These are phyloP conservation scores for Baeospora myosura DNA, from an alignment of 1,284 basidiomycete genomes.

Conservation along the genomic window DNA sequence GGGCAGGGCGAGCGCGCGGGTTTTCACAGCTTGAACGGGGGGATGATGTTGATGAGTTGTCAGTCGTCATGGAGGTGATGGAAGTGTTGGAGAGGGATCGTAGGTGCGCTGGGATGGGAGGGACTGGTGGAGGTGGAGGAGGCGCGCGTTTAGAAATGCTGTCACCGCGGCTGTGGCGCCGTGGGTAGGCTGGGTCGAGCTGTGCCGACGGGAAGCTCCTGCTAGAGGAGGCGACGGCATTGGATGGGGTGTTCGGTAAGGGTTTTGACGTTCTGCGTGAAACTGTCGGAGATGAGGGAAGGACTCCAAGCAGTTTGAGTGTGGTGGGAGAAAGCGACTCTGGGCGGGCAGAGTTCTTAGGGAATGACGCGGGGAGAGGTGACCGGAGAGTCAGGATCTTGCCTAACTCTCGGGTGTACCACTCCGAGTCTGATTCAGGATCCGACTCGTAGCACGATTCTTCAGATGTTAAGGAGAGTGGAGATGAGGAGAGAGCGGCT, in stretches of 20 bases:
- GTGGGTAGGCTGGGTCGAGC: slow-evolving; percentile 19
- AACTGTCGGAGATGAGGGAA: slow-evolving; percentile 4
- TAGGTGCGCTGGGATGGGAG: slow-evolving; percentile 18
- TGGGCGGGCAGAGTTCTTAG: slow-evolving; percentile 22
- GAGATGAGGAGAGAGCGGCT: neutral
- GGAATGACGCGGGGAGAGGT: slow-evolving; percentile 18
- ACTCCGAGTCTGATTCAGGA: slow-evolving; percentile 27
- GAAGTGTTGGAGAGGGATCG: slow-evolving; percentile 13
- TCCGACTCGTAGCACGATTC: neutral
- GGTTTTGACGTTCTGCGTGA: slow-evolving; percentile 7
- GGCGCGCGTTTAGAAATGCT: slow-evolving; percentile 26
- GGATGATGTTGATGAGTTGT: too few relatives aligned
- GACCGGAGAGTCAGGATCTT: slow-evolving; percentile 26
- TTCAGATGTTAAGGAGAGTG: neutral
- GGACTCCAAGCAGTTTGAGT: neutral
- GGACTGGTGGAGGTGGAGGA: slow-evolving; percentile 26
- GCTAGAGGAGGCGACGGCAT: neutral
- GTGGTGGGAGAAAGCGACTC: slow-evolving; percentile 26
- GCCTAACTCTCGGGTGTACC: slow-evolving; percentile 33
- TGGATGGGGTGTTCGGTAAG: neutral
- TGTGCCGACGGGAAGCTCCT: slow-evolving; percentile 17
- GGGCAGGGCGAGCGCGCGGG: slow-evolving; percentile 8
- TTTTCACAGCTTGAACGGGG: slow-evolving; percentile 1
- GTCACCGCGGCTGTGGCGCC: slow-evolving; percentile 15
- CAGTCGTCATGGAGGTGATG: neutral